phyloP scores from a whole-genome alignment of 345 rosid genomes.

The Euphorbia tirucalli region DNA sequence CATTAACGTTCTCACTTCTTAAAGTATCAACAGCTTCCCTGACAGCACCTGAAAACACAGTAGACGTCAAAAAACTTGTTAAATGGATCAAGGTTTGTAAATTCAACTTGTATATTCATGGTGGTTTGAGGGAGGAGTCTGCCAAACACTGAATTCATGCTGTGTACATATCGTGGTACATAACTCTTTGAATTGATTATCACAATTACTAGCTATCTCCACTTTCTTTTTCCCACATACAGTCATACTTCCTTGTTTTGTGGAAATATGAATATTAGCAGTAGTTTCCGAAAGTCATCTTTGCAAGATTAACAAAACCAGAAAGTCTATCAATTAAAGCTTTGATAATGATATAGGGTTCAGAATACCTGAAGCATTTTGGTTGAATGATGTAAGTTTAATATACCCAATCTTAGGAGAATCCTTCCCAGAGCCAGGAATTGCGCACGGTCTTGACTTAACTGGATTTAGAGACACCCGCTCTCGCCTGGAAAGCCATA shows the following conservation, averaged over 20 bases:
- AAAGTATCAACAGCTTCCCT: conserved; percentile 74
- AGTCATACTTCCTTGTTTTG: not conserved
- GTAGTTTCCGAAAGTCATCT: not conserved
- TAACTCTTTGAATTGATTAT: not conserved
- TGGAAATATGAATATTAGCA: not conserved
- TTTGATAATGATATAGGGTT: not conserved
- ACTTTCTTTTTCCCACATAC: not conserved
- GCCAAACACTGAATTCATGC: not conserved
- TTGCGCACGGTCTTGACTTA: conserved; percentile 74
- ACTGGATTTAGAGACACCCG: conserved; percentile 83
- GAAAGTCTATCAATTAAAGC: not conserved
- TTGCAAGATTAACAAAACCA: not conserved
- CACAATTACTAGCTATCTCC: not conserved
- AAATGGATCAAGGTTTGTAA: not conserved
- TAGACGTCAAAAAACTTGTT: conserved; percentile 10
- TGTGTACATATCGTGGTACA: not conserved
- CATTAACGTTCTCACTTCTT: conserved; percentile 59
- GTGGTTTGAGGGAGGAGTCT: not conserved
- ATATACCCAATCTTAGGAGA: conserved; percentile 83
- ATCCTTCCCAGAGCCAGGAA: conserved; percentile 67
- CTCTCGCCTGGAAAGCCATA: conserved; percentile 61
- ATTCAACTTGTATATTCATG: too few species aligned
- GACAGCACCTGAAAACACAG: conserved; percentile 62
- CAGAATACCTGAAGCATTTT: conserved; percentile 75
- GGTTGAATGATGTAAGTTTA: conserved; percentile 77